These are phyloP conservation scores for Talaromyces wortmannii DNA, from an alignment of 495 filamentous ascomycete species.

Conservation along the genomic window DNA sequence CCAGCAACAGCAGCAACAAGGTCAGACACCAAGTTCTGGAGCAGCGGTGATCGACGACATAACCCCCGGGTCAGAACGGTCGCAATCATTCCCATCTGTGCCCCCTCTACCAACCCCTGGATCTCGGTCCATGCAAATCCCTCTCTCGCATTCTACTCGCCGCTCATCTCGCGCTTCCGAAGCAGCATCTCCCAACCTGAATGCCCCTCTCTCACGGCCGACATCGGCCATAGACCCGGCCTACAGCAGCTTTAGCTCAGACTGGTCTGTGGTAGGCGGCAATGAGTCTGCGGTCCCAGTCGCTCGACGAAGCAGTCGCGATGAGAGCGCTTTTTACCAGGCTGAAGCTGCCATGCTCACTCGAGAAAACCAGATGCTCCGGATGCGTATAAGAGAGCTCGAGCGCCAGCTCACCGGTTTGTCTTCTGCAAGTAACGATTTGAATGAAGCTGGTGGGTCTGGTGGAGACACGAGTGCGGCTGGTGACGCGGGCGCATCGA, in stretches of 20 bases:
- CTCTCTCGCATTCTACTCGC: constrained; percentile 42
- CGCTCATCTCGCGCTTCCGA: constrained; percentile 36
- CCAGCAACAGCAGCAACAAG: constrained; percentile 30
- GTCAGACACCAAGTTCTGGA: constrained; percentile 10
- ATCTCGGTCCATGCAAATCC: constrained; percentile 23
- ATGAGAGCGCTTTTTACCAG: constrained; percentile 85
- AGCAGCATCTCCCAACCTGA: constrained; percentile 25
- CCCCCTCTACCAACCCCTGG: constrained; percentile 22
- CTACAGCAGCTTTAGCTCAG: background rate
- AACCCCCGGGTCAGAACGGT: constrained; percentile 59
- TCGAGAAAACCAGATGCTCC: constrained; percentile 92
- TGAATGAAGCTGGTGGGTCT: constrained; percentile 2
- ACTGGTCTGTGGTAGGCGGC: background rate
- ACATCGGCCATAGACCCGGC: background rate
- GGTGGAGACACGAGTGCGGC: background rate
- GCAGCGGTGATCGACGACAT: constrained; percentile 59
- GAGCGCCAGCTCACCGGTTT: constrained; percentile 38
- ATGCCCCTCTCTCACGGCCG: background rate
- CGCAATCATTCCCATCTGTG: constrained; percentile 42
- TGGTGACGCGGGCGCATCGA: background rate
- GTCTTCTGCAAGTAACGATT: constrained; percentile 7
- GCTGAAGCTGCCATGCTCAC: constrained; percentile 82
- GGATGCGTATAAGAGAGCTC: constrained; percentile 75
- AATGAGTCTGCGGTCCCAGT: background rate
- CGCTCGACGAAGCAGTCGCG: constrained; percentile 45